Conservation (phyloP, 2,329 filamentous ascomycete genomes). For the Acarospora socialis region DNA sequence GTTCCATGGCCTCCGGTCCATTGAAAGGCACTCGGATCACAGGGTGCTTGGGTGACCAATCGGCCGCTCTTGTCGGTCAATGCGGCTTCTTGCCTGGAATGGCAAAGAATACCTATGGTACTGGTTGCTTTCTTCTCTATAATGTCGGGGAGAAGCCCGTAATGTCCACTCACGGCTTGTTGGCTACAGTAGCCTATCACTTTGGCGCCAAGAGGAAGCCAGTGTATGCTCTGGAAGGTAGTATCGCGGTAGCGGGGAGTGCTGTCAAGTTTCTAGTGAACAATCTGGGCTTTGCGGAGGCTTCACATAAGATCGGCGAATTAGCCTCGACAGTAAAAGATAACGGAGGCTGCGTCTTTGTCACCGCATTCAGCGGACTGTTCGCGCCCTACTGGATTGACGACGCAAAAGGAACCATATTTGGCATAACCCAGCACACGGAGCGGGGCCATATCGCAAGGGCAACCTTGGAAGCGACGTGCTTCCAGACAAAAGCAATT, state of each 20-base stretch:
- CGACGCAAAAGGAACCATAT: slow-evolving; percentile 77
- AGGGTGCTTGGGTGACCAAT: slow-evolving; percentile 80
- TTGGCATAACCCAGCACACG: slow-evolving; percentile 75
- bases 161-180: slow-evolving; percentile 66
- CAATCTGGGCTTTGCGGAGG: slow-evolving; percentile 48
- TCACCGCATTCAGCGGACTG: slow-evolving; percentile 80
- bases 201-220: slow-evolving; percentile 55
- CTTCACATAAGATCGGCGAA: slow-evolving; percentile 49
- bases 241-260: slow-evolving; percentile 67
- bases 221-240: slow-evolving; percentile 71
- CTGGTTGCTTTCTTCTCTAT: slow-evolving; percentile 78
- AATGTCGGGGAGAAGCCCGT: slow-evolving; percentile 77
- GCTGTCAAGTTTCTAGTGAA: slow-evolving; percentile 63
- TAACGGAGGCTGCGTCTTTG: slow-evolving; percentile 72
- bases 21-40: slow-evolving; percentile 59
- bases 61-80: slow-evolving; percentile 72
- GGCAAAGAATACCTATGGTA: slow-evolving; percentile 86
- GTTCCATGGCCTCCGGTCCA: slow-evolving; percentile 47
- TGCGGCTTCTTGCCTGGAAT: slow-evolving; percentile 68
- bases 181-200: slow-evolving; percentile 80
- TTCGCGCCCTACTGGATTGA: slow-evolving; percentile 95
- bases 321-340: slow-evolving; percentile 52
- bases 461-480: slow-evolving; percentile 79
- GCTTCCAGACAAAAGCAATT: slow-evolving; percentile 86
- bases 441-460: slow-evolving; percentile 75